These are phyloP conservation scores for Leptographium galeiforme DNA, from an alignment of 2,329 filamentous ascomycete genomes.

Conservation along the genomic window DNA sequence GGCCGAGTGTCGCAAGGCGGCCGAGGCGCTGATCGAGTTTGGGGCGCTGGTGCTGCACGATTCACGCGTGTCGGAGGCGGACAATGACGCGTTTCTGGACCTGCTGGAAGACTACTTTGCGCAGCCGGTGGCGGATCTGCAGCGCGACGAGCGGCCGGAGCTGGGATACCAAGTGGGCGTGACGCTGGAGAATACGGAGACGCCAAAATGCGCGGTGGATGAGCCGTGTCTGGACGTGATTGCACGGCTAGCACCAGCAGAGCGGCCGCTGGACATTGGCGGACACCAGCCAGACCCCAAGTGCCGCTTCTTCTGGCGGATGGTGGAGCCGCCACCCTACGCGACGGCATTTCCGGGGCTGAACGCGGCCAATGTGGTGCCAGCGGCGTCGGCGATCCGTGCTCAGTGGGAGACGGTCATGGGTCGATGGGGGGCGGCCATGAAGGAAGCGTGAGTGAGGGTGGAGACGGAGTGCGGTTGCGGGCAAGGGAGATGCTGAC, in stretches of 20 bases:
- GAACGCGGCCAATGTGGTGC: slow-evolving; percentile 41
- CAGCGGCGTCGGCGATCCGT: slow-evolving; percentile 32
- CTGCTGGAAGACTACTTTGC: slow-evolving; percentile 53
- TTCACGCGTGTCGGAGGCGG: slow-evolving; percentile 39
- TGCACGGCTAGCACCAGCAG: slow-evolving; percentile 34
- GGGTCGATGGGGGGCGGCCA: slow-evolving; percentile 43
- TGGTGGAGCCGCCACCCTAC: slow-evolving; percentile 40
- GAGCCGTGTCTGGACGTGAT: slow-evolving; percentile 47
- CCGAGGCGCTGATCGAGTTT: slow-evolving; percentile 43
- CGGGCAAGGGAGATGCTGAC: background rate
- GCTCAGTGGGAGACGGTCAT: slow-evolving; percentile 39
- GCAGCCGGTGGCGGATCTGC: slow-evolving; percentile 32
- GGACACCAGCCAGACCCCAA: slow-evolving; percentile 46
- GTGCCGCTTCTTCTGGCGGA: slow-evolving; percentile 50
- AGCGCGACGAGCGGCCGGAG: slow-evolving; percentile 40
- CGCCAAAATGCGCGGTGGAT: slow-evolving; percentile 49
- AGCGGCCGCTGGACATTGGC: slow-evolving; percentile 44
- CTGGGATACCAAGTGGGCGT: slow-evolving; percentile 48
- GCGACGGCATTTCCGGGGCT: slow-evolving; percentile 40
- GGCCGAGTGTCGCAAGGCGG: slow-evolving; percentile 39
- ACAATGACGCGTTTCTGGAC: slow-evolving; percentile 45
- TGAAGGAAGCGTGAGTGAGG: slow-evolving; percentile 43
- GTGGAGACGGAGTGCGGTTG: background rate
- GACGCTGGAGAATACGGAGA: slow-evolving; percentile 50
- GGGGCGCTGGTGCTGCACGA: slow-evolving; percentile 48